Conservation (phyloP, 176 grass and related monocot genomes). For the Cenchrus americanus region DNA sequence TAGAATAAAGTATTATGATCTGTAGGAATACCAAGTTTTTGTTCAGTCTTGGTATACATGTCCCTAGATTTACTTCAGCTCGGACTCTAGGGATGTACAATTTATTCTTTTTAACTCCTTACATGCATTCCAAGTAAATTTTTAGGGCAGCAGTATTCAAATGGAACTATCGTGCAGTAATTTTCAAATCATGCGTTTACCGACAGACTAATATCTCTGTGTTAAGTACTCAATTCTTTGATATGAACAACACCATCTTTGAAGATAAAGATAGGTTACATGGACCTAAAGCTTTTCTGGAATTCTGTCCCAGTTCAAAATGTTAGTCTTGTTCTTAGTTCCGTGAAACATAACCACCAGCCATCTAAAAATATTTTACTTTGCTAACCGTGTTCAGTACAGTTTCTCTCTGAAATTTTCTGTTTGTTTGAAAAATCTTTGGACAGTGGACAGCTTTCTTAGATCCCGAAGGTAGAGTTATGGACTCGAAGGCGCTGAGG, state of each 20-base stretch:
- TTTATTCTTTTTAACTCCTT: slow-evolving; percentile 12
- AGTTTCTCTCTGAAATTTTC: slow-evolving; percentile 19
- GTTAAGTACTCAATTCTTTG: not conserved
- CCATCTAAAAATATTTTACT: slow-evolving; percentile 9
- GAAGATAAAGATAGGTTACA: not conserved
- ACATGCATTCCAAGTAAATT: slow-evolving; percentile 4
- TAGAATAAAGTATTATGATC: slow-evolving; percentile 26
- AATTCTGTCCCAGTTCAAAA: slow-evolving; percentile 10
- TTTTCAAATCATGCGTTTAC: slow-evolving; percentile 23
- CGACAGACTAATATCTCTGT: not conserved
- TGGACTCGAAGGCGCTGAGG: slow-evolving; percentile 88
- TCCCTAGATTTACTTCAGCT: not conserved
- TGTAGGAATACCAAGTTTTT: not conserved
- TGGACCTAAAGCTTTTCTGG: not conserved
- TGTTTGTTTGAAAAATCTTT: slow-evolving; percentile 42
- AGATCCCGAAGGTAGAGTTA: slow-evolving; percentile 90
- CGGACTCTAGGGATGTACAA: slow-evolving; percentile 23
- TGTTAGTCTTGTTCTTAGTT: slow-evolving; percentile 3
- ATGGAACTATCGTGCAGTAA: not conserved
- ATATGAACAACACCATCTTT: not conserved
- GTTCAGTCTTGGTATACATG: slow-evolving; percentile 17
- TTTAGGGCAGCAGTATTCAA: not conserved
- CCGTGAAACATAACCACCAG: not conserved
- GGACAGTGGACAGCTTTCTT: slow-evolving; percentile 82
- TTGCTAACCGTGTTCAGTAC: slow-evolving; percentile 30